A percentile compares a stretch with the other conserved stretches of the same genome.
Evolutionary conservation across 2,329 filamentous ascomycete species (phyloP).

Genomic region (Alternaria novae-zelandiae): DNA sequence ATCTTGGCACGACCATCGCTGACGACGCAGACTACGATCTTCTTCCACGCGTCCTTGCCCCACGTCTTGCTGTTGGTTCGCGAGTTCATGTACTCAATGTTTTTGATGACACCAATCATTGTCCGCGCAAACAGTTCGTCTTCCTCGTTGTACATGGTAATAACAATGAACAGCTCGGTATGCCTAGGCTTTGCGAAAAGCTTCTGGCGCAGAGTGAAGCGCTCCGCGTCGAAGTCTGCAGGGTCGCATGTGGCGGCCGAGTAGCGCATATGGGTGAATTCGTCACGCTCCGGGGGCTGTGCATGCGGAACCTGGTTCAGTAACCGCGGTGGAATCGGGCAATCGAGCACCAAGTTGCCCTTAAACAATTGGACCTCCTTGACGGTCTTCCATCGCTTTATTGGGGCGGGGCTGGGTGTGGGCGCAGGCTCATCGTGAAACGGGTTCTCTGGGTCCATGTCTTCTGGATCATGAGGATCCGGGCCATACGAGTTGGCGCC

Average conservation of each 20-base stretch:
- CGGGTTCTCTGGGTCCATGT: slow-evolving; percentile 45
- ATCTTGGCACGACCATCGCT: slow-evolving; percentile 98
- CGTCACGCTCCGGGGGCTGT: slow-evolving; percentile 77
- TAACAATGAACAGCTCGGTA: slow-evolving; percentile 93
- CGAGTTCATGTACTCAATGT: slow-evolving; percentile 97
- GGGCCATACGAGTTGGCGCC: slow-evolving; percentile 67
- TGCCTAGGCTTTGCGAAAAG: slow-evolving; percentile 91
- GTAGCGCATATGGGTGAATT: slow-evolving; percentile 90
- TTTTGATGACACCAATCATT: slow-evolving; percentile 97
- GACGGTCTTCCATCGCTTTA: slow-evolving; percentile 96
- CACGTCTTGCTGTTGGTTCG: slow-evolving; percentile 93
- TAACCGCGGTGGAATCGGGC: slow-evolving; percentile 87
- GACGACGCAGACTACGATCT: slow-evolving; percentile 97
- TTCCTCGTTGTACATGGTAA: slow-evolving; percentile 99
- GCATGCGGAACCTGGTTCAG: slow-evolving; percentile 88
- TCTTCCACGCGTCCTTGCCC: slow-evolving; percentile 99
- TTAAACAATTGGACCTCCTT: slow-evolving; percentile 98
- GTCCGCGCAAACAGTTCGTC: slow-evolving; percentile 94
- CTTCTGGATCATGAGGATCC: slow-evolving; percentile 60
- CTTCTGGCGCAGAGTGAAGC: slow-evolving; percentile 89
- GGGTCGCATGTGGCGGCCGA: slow-evolving; percentile 95
- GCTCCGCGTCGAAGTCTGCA: slow-evolving; percentile 81
- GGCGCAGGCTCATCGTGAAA: slow-evolving; percentile 53
- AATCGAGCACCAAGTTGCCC: slow-evolving; percentile 95
- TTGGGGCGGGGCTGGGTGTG: slow-evolving; percentile 63